These are phyloP conservation scores for Serendipita sp. DNA, from an alignment of 768 basidiomycete genomes.

Conservation along the genomic window DNA sequence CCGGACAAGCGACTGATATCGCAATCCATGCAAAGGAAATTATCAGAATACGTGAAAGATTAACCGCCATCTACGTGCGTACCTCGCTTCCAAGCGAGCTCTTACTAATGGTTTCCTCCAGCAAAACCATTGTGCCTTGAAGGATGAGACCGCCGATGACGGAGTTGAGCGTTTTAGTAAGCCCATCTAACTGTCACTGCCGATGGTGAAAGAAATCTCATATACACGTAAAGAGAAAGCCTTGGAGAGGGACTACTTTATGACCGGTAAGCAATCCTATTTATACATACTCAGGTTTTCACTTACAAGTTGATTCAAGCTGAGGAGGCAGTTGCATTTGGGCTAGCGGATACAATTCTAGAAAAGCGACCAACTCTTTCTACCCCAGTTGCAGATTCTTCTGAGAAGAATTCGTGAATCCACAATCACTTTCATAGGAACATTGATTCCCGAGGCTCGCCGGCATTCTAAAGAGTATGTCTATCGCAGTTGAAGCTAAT, in stretches of 20 bases:
- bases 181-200: slow-evolving; percentile 14
- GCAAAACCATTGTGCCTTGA: slow-evolving; percentile 61
- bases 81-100: background rate
- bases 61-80: slow-evolving; percentile 62
- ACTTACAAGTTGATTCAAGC: slow-evolving; percentile 29
- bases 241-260: slow-evolving; percentile 87
- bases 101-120: background rate
- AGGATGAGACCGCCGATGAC: slow-evolving; percentile 43
- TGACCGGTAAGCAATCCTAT: slow-evolving; percentile 35
- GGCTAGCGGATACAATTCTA: slow-evolving; percentile 84
- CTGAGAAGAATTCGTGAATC: too few species aligned
- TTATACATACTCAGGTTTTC: background rate
- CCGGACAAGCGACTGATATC: slow-evolving; percentile 90
- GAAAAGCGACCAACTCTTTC: slow-evolving; percentile 23
- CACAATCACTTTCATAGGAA: too few species aligned
- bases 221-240: slow-evolving; percentile 46
- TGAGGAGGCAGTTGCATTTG: slow-evolving; percentile 77
- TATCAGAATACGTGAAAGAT: slow-evolving; percentile 62
- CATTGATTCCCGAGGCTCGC: too few species aligned
- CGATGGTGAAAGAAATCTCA: background rate
- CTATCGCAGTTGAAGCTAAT: too few species aligned
- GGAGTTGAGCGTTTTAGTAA: slow-evolving; percentile 67
- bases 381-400: too few species aligned
- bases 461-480: too few species aligned
- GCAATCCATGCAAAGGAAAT: slow-evolving; percentile 97